Percentiles rank a stretch among this genome's conserved stretches.
These are phyloP conservation scores for Botryotinia convoluta DNA, from an alignment of 2,329 filamentous ascomycete genomes.

Conservation along the genomic window DNA sequence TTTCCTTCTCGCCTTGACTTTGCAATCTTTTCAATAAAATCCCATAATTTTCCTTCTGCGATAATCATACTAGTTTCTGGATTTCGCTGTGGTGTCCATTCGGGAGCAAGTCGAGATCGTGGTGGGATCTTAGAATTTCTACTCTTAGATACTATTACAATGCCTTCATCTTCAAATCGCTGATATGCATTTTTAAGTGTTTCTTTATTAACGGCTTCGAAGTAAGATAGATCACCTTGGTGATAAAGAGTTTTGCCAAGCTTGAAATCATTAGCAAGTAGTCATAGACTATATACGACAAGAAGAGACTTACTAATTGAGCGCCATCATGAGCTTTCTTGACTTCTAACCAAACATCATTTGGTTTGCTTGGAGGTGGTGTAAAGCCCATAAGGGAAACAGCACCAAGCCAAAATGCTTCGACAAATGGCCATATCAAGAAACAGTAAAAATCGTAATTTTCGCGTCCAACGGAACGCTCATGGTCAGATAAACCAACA, in stretches of 20 bases:
- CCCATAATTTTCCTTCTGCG: constrained; percentile 78
- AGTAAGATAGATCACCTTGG: constrained; percentile 94
- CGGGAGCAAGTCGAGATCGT: constrained; percentile 65
- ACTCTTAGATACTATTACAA: constrained; percentile 69
- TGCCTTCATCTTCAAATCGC: constrained; percentile 86
- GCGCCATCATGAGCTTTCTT: constrained; percentile 77
- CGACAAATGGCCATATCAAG: constrained; percentile 96
- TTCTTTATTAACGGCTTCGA: constrained; percentile 98
- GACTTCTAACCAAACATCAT: constrained; percentile 74
- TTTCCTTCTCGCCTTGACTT: constrained; percentile 84
- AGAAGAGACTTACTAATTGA: constrained; percentile 61
- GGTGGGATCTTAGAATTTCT: constrained; percentile 61
- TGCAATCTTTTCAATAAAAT: constrained; percentile 86
- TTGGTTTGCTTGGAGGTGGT: constrained; percentile 55
- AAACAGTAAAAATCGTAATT: constrained; percentile 99
- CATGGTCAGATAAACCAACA: constrained; percentile 72
- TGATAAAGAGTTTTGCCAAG: constrained; percentile 96
- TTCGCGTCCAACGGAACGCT: constrained; percentile 77
- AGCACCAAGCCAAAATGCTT: constrained; percentile 87
- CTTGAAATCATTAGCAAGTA: constrained; percentile 43
- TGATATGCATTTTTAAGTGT: constrained; percentile 91
- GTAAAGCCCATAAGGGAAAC: constrained; percentile 84
- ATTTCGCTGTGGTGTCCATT: constrained; percentile 73
- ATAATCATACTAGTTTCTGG: constrained; percentile 57
- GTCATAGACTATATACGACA: neutral